phyloP scores from a whole-genome alignment of 2,329 filamentous ascomycete genomes.

The Fusarium aywerte region DNA sequence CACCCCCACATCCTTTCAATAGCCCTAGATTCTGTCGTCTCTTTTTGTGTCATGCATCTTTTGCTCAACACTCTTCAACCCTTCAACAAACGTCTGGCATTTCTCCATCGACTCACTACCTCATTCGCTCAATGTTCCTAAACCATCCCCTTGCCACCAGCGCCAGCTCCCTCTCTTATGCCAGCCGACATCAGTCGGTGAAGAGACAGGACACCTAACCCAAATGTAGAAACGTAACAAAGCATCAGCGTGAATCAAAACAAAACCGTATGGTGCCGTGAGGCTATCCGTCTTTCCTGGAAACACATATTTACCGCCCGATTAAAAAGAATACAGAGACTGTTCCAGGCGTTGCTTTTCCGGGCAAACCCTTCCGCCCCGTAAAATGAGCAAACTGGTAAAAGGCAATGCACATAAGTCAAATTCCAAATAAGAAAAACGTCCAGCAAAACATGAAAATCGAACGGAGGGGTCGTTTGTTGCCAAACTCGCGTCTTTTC shows the following conservation, averaged over 20 bases:
- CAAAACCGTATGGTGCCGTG: conserved; percentile 51
- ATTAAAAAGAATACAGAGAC: conserved; percentile 41
- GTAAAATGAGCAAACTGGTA: conserved; percentile 26
- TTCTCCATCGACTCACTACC: neutral
- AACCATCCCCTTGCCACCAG: neutral
- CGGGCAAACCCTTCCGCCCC: conserved; percentile 16
- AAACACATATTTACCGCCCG: conserved; percentile 45
- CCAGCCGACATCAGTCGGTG: conserved; percentile 5
- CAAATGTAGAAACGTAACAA: conserved; percentile 35
- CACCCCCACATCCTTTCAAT: conserved; percentile 15
- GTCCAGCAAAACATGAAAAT: conserved; percentile 31
- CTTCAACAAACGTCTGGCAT: neutral
- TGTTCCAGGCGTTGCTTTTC: conserved; percentile 34
- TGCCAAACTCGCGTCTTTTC: conserved; percentile 49
- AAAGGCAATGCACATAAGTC: conserved; percentile 24
- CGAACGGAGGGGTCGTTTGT: conserved; percentile 44
- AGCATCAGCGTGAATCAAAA: conserved; percentile 40
- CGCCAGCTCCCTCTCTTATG: conserved; percentile 5
- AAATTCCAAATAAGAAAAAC: conserved; percentile 22
- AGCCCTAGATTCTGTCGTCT: conserved; percentile 11
- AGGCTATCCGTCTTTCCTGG: conserved; percentile 54
- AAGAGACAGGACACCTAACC: conserved; percentile 12
- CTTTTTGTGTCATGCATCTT: neutral
- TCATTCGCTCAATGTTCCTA: neutral
- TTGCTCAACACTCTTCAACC: neutral